Conservation (phyloP, 345 rosid species). For the Eucalyptus erythrocorys region DNA sequence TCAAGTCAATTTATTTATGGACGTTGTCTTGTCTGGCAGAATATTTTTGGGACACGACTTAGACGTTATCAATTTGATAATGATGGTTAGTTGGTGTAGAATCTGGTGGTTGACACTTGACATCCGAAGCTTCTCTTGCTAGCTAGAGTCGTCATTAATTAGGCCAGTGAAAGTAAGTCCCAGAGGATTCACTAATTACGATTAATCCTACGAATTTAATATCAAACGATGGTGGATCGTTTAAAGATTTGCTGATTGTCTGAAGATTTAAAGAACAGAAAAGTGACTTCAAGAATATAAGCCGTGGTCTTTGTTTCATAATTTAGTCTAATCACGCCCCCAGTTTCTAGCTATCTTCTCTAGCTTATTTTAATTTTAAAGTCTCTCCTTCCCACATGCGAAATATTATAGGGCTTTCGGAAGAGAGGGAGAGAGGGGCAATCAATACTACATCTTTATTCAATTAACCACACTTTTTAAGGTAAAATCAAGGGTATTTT, state of each 20-base stretch:
- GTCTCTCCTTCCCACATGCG: neutral
- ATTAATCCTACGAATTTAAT: neutral
- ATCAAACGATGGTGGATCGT: neutral
- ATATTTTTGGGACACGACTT: neutral
- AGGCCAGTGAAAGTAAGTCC: neutral
- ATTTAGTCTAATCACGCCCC: neutral
- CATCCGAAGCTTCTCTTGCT: neutral
- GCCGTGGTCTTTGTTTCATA: neutral
- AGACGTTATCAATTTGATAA: neutral
- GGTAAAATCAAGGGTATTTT: neutral
- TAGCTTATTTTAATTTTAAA: neutral
- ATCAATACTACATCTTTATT: neutral
- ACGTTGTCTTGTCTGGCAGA: neutral
- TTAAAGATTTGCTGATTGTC: neutral
- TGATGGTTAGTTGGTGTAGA: neutral
- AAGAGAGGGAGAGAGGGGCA: neutral
- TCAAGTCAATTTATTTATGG: neutral
- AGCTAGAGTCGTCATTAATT: neutral
- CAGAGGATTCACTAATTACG: neutral
- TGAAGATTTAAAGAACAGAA: neutral
- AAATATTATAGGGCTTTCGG: neutral
- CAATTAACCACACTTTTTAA: neutral
- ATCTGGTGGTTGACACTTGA: neutral
- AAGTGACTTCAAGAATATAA: neutral
- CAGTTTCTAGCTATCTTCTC: neutral